Evolutionary conservation across 192 early-diverging fungal genomes (phyloP), one percentile per base, ranked within the genome.

Genomic region (Umbelopsis sp.): DNA sequence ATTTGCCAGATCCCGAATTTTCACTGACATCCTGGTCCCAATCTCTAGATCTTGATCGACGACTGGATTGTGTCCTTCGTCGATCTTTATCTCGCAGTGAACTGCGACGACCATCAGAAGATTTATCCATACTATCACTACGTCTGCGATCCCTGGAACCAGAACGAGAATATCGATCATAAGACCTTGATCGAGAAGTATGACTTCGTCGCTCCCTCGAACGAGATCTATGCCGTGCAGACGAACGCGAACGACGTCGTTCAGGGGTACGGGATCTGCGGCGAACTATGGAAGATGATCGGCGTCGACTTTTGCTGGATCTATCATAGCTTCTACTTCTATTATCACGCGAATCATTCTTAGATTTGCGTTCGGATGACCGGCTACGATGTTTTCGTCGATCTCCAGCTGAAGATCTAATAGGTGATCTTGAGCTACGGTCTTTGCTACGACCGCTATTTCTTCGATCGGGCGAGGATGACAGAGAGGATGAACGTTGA

Each of bases 281-380:
- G 18, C 55, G 55, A 35, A 35, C 30, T 16, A 30, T 61, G 12
- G 55, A 61, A 61, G 55, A 61, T 5, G 55, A 61, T 30, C 55
- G 30, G 27, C 55, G 55, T 27, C 55, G 25, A 61, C 18, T 61
- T 25, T 61, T 61, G 30, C 27, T 61, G 6, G 23, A 16, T 61
- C 55, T 61, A 61, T 61, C 55, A 35, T 61, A 35, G 16, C 55
- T 61, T 27, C 55, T 30, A 13, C 55, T 61, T 61, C 55, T 61
- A 61, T 30, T 61, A 18, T 61, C 55, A 16, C 55, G 21, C 5
- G 55, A 0, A 13, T 61, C 55, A 1, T 37, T 10, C 25, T 35
- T 61, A 15, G 55, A 35, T 15, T 25, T 33, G 30, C 55, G 55
- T 35, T 61, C 55, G 3, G 55, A 27, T n/a, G 55, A 61, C 2